Evolutionary conservation across 768 basidiomycete genomes (phyloP), one percentile per base, ranked within the genome.

Genomic region (Kwoniella botswanensis): DNA sequence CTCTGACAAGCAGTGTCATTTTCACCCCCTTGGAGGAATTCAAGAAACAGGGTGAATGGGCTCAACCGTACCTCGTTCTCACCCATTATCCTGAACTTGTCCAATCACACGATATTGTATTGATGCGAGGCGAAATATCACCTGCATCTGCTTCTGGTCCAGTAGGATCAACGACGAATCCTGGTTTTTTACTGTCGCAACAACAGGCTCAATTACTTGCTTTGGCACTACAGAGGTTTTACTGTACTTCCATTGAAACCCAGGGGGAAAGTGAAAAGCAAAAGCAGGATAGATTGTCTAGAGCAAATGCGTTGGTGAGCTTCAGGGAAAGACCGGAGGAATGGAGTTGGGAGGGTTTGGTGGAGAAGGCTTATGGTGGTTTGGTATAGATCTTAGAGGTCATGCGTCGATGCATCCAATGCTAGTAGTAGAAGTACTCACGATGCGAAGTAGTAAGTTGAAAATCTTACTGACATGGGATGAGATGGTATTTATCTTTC

Each of bases 1-100:
- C 56, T 82, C 85, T 70, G 80, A 78, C 76, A 5, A 89, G 94
- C 6, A 94, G 94, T 0, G 87, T 96, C 63, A 86, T 98, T 44
- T 96, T 96, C 86, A 94, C 97, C 0, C 92, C 95, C 2, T 86
- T 98, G 54, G 90, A 92, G 74, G 96, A 98, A 85, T 99, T 93
- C 88, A 96, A 97, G 83, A 84, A 89, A 67, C 90, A 91, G 52
- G 87, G 87, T 63, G 87, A 90, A 18, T 98, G 91, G 82, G 92
- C 97, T 7, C 94, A 93, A 4, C 95, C 96, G 1, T 92, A 93
- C 80, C 87, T 99, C 26, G 91, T 92, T 24, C 78, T 98, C 50
- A 98, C 95, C 4, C 89, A 93, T 82, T 98, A 98, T 84, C 91
- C 95, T 61, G 95, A 98, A 77, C 85, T 99, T 5, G 88, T 90